A percentile compares a stretch with the other conserved stretches of the same genome.
Conservation (phyloP, 2,329 filamentous ascomycete genomes). For the Venturia nashicola region DNA sequence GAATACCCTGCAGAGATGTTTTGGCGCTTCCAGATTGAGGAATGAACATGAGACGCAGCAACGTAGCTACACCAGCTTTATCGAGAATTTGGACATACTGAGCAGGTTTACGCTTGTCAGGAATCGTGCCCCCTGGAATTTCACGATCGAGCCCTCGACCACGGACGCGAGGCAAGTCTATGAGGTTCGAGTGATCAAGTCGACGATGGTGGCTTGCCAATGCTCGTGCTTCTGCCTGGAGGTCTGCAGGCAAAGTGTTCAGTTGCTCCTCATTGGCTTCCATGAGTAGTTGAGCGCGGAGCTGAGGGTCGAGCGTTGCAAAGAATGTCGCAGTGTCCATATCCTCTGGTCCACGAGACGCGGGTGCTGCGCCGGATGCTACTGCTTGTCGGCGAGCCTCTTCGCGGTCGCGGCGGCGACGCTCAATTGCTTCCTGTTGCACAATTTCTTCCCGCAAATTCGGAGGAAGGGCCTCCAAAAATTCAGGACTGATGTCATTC, state of each 20-base stretch:
- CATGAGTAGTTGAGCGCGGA: slow-evolving; percentile 77
- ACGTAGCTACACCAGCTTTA: slow-evolving; percentile 87
- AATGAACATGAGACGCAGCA: slow-evolving; percentile 97
- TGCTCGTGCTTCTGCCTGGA: slow-evolving; percentile 74
- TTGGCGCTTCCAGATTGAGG: slow-evolving; percentile 80
- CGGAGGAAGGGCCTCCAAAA: slow-evolving; percentile 80
- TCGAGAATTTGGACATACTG: slow-evolving; percentile 94
- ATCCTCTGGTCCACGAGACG: slow-evolving; percentile 51
- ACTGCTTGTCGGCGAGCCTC: slow-evolving; percentile 59
- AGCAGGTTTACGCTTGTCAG: slow-evolving; percentile 57
- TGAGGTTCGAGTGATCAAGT: slow-evolving; percentile 30
- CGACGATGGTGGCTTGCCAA: slow-evolving; percentile 44
- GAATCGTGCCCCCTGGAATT: slow-evolving; percentile 26
- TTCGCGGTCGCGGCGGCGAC: slow-evolving; percentile 76
- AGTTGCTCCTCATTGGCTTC: slow-evolving; percentile 86
- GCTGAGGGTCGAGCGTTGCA: slow-evolving; percentile 70
- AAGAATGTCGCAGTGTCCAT: slow-evolving; percentile 92
- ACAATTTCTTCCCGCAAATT: slow-evolving; percentile 86
- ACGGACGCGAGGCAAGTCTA: slow-evolving; percentile 15
- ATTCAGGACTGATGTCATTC: slow-evolving; percentile 81
- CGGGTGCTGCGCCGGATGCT: slow-evolving; percentile 30
- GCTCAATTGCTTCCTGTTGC: slow-evolving; percentile 79
- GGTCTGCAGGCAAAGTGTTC: slow-evolving; percentile 69
- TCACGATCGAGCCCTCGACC: slow-evolving; percentile 11
- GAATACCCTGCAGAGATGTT: slow-evolving; percentile 70